phyloP scores from a whole-genome alignment of 1,284 basidiomycete genomes.

The Phellinidium pouzarii region DNA sequence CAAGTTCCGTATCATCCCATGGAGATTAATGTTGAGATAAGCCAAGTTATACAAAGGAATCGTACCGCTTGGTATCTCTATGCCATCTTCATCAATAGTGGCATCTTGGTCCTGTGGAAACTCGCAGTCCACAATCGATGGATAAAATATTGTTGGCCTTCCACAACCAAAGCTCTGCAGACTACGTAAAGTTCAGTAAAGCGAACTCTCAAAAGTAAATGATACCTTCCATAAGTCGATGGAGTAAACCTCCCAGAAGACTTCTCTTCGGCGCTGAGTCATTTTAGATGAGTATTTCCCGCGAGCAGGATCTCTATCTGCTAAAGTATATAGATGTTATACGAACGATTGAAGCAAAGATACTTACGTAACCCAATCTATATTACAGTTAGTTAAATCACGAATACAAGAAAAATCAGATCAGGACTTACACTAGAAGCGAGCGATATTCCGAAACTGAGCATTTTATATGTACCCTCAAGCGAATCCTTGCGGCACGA shows the following conservation, averaged over 20 bases:
- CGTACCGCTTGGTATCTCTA: slow-evolving; percentile 8
- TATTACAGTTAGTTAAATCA: not conserved
- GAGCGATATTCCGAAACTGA: slow-evolving; percentile 23
- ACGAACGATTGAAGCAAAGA: not conserved
- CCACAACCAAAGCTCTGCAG: slow-evolving; percentile 11
- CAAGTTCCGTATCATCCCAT: not conserved
- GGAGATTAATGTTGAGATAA: not conserved
- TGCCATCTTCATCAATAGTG: slow-evolving; percentile 10
- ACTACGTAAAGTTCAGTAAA: not conserved
- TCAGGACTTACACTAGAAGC: slow-evolving; percentile 24
- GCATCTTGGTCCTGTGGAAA: slow-evolving; percentile 10
- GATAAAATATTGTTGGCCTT: slow-evolving; percentile 9
- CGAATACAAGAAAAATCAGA: not conserved
- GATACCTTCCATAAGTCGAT: slow-evolving; percentile 8
- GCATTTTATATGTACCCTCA: slow-evolving; percentile 24
- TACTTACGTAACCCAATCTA: slow-evolving; percentile 17
- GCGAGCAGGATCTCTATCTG: slow-evolving; percentile 16
- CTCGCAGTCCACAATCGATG: slow-evolving; percentile 14
- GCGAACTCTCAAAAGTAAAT: not conserved
- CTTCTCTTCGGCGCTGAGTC: slow-evolving; percentile 6
- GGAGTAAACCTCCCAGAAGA: slow-evolving; percentile 12
- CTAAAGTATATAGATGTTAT: not conserved
- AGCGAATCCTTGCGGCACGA: slow-evolving; percentile 5
- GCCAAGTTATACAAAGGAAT: not conserved
- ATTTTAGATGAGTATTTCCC: slow-evolving; percentile 6